Evolutionary conservation across 2,329 filamentous ascomycete species (phyloP).

Genomic region (Laburnicola sp.): DNA sequence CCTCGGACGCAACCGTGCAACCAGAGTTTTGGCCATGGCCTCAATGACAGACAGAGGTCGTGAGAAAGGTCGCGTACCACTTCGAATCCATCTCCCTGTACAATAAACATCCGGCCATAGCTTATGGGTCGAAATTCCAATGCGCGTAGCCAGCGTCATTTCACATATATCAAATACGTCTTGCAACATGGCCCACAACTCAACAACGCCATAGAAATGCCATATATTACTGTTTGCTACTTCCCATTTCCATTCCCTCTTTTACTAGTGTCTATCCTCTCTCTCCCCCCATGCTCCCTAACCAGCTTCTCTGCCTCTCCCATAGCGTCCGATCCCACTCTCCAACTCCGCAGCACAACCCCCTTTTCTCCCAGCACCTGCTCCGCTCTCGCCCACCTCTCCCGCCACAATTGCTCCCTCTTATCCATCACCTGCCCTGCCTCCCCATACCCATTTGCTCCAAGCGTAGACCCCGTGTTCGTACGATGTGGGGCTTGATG

Average conservation of each 20-base stretch:
- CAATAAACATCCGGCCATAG: no score
- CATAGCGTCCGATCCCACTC: constrained; percentile 70
- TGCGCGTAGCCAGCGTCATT: no score
- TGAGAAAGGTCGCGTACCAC: no score
- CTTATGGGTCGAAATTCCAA: no score
- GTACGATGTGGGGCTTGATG: constrained; percentile 30
- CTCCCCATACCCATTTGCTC: constrained; percentile 17
- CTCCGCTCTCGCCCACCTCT: constrained; percentile 68
- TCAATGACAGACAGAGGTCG: no score
- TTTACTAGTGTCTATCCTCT: constrained; percentile 12
- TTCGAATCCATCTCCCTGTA: no score
- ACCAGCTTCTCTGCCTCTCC: constrained; percentile 68
- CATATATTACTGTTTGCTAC: no score
- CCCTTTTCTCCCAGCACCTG: constrained; percentile 64
- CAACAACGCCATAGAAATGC: no score
- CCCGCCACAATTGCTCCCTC: constrained; percentile 72
- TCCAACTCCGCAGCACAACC: constrained; percentile 73
- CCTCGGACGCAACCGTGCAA: no score
- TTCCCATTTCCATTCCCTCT: constrained; percentile 7
- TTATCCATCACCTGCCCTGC: constrained; percentile 57
- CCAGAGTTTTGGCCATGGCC: no score
- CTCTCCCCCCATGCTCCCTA: constrained; percentile 54
- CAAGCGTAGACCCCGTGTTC: constrained; percentile 30
- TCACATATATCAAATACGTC: no score
- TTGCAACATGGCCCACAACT: no score